phyloP scores from a whole-genome alignment of 2,329 filamentous ascomycete genomes.

The Aspergillus versicolor region DNA sequence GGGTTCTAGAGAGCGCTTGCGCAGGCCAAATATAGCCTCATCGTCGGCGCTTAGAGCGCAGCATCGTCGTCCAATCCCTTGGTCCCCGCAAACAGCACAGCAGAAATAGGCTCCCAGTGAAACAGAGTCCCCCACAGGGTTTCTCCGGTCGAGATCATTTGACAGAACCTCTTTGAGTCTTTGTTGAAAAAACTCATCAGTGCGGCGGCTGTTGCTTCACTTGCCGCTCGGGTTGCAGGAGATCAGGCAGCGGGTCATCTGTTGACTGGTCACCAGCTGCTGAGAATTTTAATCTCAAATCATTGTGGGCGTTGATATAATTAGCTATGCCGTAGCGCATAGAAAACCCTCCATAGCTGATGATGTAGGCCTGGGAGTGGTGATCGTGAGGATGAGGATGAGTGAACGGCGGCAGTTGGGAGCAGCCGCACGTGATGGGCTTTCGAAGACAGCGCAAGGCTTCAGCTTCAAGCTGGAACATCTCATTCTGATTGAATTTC shows the following conservation, averaged over 20 bases:
- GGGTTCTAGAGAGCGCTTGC: slow-evolving; percentile 21
- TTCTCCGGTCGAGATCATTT: background rate
- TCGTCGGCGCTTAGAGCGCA: slow-evolving; percentile 28
- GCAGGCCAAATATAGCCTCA: slow-evolving; percentile 27
- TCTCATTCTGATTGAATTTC: background rate
- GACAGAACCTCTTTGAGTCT: background rate
- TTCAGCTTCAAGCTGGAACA: background rate
- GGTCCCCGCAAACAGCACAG: background rate
- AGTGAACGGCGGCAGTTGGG: background rate
- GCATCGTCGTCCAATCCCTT: slow-evolving; percentile 25
- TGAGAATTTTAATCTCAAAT: background rate
- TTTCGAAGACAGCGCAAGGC: background rate
- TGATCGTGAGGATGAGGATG: background rate
- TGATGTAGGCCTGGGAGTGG: background rate
- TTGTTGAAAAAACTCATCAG: slow-evolving; percentile 7
- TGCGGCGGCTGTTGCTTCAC: slow-evolving; percentile 17
- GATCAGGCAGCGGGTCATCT: background rate
- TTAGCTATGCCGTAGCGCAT: background rate
- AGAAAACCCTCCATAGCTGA: background rate
- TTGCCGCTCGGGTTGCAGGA: slow-evolving; percentile 10
- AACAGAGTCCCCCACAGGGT: background rate
- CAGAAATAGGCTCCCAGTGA: slow-evolving; percentile 2
- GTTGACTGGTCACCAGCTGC: slow-evolving; percentile 9
- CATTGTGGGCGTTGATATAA: background rate
- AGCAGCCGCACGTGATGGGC: background rate